Base-by-base conservation (phyloP, 2,329 filamentous ascomycete genomes). In the Fusarium luffae region DNA sequence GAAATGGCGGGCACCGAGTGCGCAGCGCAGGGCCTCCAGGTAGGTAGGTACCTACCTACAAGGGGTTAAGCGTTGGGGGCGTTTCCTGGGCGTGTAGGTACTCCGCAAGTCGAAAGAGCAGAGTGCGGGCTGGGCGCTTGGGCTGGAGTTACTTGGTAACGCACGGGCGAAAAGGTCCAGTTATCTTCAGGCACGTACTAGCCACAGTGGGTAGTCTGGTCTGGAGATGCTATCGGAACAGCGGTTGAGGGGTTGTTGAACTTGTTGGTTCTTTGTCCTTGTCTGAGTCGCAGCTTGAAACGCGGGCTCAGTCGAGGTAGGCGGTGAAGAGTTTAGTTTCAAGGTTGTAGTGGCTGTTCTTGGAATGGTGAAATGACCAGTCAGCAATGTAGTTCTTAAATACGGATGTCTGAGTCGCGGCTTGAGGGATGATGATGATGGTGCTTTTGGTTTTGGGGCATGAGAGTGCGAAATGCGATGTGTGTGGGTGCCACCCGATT, bases 301-400 rank as follows among this genome's bases (percentile, higher is more conserved):
- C 23, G 63, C 54, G 54, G 43, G 25, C 48, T 68, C 55, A 67
- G 62, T 51, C 37, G 61, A 66, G 54, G 58, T 54, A 68, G 68
- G 72, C 72, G 66, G 72, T 75, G 70, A 71, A 55, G 57, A 69
- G 58, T 50, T 51, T 64, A 51, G 60, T 60, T 72, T 68, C 55
- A 73, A 40, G 63, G 61, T 63, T 69, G 59, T 63, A 71, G 56
- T 70, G 71, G 66, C 72, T 74, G 70, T 74, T 75, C 70, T 74
- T 74, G 69, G 72, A 75, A 75, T 71, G 69, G 67, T 68, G 72
- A 70, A 59, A 58, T 67, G 62, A 69, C 71, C 71, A 74, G 72
- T 74, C 72, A 74, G 72, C 69, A 72, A 69, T 52, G 46, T 66
- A 57, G 68, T 63, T 63, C 62, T 65, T 59, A 50, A 59, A 62